Evolutionary conservation across 2,329 filamentous ascomycete species (phyloP).

Genomic region (Fusarium sp.): DNA sequence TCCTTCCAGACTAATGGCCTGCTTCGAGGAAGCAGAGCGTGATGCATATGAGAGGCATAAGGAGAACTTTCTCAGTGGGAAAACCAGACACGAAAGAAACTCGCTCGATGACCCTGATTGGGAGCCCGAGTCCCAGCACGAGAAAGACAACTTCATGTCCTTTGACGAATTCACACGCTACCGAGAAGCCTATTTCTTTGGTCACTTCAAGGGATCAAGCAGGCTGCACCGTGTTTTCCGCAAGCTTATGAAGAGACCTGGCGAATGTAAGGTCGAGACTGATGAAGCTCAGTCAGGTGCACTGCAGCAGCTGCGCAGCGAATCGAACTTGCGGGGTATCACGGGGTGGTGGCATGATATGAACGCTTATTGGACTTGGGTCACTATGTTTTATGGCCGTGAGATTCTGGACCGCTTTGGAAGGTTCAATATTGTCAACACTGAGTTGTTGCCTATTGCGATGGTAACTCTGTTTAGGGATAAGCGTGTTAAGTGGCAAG

Average conservation of each 20-base stretch:
- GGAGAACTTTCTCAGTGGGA: slow-evolving; percentile 51
- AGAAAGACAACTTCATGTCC: slow-evolving; percentile 57
- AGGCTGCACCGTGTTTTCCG: slow-evolving; percentile 53
- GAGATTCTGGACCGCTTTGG: slow-evolving; percentile 60
- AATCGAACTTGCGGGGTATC: slow-evolving; percentile 40
- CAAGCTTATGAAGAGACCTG: slow-evolving; percentile 53
- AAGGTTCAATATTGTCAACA: slow-evolving; percentile 59
- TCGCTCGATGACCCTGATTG: slow-evolving; percentile 42
- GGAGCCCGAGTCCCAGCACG: slow-evolving; percentile 48
- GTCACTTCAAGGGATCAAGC: slow-evolving; percentile 13
- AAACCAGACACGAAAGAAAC: slow-evolving; percentile 4
- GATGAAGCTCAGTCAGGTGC: slow-evolving; percentile 43
- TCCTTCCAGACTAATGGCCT: slow-evolving; percentile 49
- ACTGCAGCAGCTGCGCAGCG: slow-evolving; percentile 34
- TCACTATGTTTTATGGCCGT: slow-evolving; percentile 58
- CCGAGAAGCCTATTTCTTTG: slow-evolving; percentile 56
- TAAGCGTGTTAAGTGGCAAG: slow-evolving; percentile 59
- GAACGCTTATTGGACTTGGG: slow-evolving; percentile 62
- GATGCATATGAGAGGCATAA: slow-evolving; percentile 52
- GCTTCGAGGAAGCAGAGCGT: slow-evolving; percentile 53
- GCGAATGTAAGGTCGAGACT: slow-evolving; percentile 43
- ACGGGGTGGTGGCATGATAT: slow-evolving; percentile 49
- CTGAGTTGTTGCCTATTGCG: slow-evolving; percentile 60
- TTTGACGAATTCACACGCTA: slow-evolving; percentile 59
- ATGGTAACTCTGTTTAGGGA: slow-evolving; percentile 60